Percentiles rank a stretch among this genome's conserved stretches.
Evolutionary conservation across 108 stramenopile species (phyloP).

Genomic region (Nitzschia sp.): DNA sequence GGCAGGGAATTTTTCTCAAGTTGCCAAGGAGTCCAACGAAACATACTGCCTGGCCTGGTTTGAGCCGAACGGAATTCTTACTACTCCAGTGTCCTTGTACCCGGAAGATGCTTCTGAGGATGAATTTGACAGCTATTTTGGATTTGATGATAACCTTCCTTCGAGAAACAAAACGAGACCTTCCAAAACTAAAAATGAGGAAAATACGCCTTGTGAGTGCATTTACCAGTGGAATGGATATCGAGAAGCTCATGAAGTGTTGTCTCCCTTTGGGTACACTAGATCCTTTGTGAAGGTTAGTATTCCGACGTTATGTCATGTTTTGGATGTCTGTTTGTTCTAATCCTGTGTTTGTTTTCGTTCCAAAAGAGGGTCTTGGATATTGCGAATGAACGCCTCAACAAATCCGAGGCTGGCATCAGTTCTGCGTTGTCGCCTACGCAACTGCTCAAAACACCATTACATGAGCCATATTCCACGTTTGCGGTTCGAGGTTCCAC

Average conservation of each 20-base stretch:
- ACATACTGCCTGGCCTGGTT: slow-evolving; percentile 83
- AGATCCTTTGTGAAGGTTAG: slow-evolving; percentile 46
- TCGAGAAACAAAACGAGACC: slow-evolving; percentile 3
- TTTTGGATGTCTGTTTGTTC: background rate
- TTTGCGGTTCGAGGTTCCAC: slow-evolving; percentile 75
- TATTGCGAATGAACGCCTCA: background rate
- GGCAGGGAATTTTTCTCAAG: background rate
- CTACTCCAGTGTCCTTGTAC: slow-evolving; percentile 34
- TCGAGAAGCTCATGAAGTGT: slow-evolving; percentile 57
- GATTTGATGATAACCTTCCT: too few species aligned
- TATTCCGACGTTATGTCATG: slow-evolving; percentile 12
- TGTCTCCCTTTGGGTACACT: slow-evolving; percentile 71
- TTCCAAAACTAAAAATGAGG: background rate
- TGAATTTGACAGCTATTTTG: too few species aligned
- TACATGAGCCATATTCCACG: slow-evolving; percentile 39
- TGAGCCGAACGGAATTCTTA: slow-evolving; percentile 66
- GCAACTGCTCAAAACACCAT: background rate
- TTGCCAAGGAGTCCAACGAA: slow-evolving; percentile 27
- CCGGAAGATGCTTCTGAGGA: slow-evolving; percentile 30
- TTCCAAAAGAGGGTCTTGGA: background rate
- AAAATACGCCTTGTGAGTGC: slow-evolving; percentile 24
- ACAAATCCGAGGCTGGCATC: background rate
- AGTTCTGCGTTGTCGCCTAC: background rate
- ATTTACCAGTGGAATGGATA: slow-evolving; percentile 70
- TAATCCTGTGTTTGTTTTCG: background rate